These are phyloP conservation scores for Pythium volutum DNA, from an alignment of 352 stramenopile genomes.

Conservation along the genomic window DNA sequence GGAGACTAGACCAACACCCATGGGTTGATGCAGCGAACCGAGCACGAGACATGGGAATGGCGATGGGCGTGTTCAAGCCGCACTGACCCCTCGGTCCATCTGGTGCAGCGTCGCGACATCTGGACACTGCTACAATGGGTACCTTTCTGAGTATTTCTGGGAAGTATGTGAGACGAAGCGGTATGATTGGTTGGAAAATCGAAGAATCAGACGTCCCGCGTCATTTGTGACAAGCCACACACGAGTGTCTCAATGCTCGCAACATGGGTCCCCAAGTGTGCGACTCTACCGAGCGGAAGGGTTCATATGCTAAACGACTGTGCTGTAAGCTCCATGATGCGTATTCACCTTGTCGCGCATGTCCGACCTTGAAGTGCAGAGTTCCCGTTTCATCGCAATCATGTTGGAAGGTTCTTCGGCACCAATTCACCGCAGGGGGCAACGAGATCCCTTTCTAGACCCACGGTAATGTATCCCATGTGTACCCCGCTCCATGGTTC, in stretches of 20 bases:
- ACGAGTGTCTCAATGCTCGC: neutral
- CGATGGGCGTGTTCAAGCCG: neutral
- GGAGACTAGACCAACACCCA: neutral
- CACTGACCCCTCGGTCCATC: conserved; percentile 1
- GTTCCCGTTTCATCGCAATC: neutral
- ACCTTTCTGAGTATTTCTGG: conserved; percentile 1
- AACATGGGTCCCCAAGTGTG: neutral
- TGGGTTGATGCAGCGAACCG: neutral
- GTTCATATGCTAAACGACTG: neutral
- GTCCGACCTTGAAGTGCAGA: conserved; percentile 7
- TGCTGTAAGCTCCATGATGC: neutral
- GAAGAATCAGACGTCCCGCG: neutral
- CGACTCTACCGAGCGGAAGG: neutral
- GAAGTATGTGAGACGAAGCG: neutral
- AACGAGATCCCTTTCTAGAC: no score
- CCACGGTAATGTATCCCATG: no score
- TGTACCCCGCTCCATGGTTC: no score
- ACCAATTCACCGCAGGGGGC: no score
- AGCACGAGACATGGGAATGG: neutral
- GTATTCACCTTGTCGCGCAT: neutral
- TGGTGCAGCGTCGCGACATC: neutral
- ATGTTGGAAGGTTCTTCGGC: no score
- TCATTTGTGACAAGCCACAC: neutral
- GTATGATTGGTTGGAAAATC: neutral
- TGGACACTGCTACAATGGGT: neutral